Conservation (phyloP, 2,329 filamentous ascomycete species). For the Rosellinia necatrix region DNA sequence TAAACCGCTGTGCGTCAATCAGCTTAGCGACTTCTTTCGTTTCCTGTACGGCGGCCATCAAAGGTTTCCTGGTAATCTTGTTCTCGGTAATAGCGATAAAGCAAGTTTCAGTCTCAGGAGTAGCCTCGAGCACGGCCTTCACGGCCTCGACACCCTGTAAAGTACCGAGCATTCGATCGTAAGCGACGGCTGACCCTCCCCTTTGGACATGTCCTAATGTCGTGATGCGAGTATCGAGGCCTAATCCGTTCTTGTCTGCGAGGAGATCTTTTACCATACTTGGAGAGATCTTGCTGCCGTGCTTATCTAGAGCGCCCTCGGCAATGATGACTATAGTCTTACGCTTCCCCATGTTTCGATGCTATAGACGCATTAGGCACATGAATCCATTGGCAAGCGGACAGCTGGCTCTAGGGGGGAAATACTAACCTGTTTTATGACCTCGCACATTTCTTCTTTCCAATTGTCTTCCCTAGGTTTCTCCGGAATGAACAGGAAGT, state of each 20-base stretch:
- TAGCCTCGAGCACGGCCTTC: conserved; percentile 86
- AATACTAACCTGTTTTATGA: conserved; percentile 68
- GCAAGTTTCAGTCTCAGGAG: conserved; percentile 84
- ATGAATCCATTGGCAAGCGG: background rate
- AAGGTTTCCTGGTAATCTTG: conserved; percentile 88
- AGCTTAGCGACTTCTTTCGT: conserved; percentile 84
- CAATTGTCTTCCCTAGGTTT: conserved; percentile 86
- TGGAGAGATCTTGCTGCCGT: conserved; percentile 83
- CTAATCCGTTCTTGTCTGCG: conserved; percentile 74
- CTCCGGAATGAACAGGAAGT: conserved; percentile 97
- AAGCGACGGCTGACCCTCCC: conserved; percentile 88
- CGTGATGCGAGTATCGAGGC: conserved; percentile 90
- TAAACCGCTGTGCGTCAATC: conserved; percentile 85
- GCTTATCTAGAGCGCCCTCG: conserved; percentile 85
- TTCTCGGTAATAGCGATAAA: conserved; percentile 98
- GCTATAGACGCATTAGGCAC: conserved; percentile 54
- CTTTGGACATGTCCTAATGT: conserved; percentile 97
- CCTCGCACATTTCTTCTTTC: conserved; percentile 83
- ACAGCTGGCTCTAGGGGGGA: background rate
- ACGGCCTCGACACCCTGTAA: conserved; percentile 94
- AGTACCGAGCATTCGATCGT: conserved; percentile 91
- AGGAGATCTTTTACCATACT: conserved; percentile 85
- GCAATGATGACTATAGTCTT: conserved; percentile 98
- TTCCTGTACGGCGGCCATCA: conserved; percentile 85
- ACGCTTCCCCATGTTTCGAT: conserved; percentile 86